Base-by-base conservation (phyloP, 129 eudicot species). In the Scalesia atractyloides region DNA sequence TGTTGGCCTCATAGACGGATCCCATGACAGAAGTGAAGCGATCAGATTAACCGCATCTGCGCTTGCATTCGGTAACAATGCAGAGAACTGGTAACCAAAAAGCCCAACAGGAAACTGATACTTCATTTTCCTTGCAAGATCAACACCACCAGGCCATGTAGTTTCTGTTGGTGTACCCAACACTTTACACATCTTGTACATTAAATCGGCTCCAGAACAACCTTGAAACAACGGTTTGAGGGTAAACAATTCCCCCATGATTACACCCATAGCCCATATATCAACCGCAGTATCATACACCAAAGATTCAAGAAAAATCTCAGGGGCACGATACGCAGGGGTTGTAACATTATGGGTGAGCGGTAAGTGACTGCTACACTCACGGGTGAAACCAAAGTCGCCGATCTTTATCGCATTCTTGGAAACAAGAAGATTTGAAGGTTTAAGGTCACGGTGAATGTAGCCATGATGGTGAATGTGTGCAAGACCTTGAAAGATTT, bases 201-300 rank as follows among this genome's bases (percentile, higher is more conserved):
- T 43, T 9, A 54, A 26, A 9, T 58, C 52, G 5, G 43, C 36
- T 48, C 7, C 52, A 58, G 60, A 11, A 30, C 13, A 15, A 30
- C 81, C 81, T 4, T n/a, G 22, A 20, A 76, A 76, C 33, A 68
- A 13, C 7, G 63, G 52, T 14, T 19, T 18, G 50, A 33, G 60
- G 50, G 69, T 68, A 14, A 68, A 76, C 17, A 76, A 3, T 33
- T 76, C 69, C 15, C 8, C 75, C 69, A 76, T 68, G 19, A 58
- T 76, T 1, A 26, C 63, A n/a, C 79, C 79, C 51, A 74, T 34
- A 0, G 64, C 79, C 72, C 79, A 74, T 64, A 68, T 75, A 64
- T 75, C 80, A 67, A 76, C 74, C 7, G 62, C 9, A 1, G 49
- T 11, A 41, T 60, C 26, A 6, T 72, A 60, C 16, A 9, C 44